Percentiles rank a stretch among this genome's conserved stretches.
phyloP scores from a whole-genome alignment of 2,329 filamentous ascomycete species.

The Monilinia vaccinii-corymbosi region DNA sequence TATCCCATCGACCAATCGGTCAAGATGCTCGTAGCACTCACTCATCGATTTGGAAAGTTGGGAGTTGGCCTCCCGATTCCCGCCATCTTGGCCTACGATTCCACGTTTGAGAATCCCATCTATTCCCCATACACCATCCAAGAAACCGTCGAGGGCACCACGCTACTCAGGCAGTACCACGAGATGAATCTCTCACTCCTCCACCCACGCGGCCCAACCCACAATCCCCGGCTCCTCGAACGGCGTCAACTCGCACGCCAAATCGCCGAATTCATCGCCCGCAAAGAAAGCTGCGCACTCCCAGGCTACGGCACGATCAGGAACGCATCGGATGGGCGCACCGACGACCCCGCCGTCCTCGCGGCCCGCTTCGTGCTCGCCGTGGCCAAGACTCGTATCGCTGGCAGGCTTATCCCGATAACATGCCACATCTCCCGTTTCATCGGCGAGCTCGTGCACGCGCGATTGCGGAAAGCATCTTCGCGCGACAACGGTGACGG shows the following conservation, averaged over 20 bases:
- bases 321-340: background rate
- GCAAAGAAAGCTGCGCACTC: background rate
- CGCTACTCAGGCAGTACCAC: background rate
- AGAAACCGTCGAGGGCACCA: background rate
- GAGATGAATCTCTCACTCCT: background rate
- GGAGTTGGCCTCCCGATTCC: background rate
- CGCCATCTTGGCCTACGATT: background rate
- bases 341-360: background rate
- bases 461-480: fast-evolving
- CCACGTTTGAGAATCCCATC: background rate
- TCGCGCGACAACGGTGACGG: fast-evolving
- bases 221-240: background rate
- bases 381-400: background rate
- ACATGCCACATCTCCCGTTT: fast-evolving
- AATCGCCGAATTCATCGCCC: background rate
- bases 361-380: background rate
- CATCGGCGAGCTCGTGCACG: fast-evolving
- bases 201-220: background rate
- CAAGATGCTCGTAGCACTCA: background rate
- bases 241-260: background rate
- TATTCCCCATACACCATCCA: background rate
- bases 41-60: background rate
- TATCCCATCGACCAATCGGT: background rate
- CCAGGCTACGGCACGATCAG: background rate
- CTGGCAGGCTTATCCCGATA: background rate